Base-by-base conservation (phyloP, 192 early-diverging fungal genomes). In the Gamsiella multidivaricata region DNA sequence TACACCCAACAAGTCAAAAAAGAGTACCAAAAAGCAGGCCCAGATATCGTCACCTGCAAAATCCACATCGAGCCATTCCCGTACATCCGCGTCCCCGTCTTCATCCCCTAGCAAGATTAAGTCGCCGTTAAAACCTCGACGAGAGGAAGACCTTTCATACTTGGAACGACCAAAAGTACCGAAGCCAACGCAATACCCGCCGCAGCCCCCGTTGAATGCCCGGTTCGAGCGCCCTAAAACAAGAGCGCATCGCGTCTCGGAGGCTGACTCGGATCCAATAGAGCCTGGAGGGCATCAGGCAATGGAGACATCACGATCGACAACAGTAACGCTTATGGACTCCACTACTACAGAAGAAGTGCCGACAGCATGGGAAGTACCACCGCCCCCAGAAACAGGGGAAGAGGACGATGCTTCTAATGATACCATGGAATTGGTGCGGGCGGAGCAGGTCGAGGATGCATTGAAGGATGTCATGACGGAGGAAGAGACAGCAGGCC, bases 151-250 rank as follows among this genome's bases (percentile, higher is more conserved):
- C 39, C n/a, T 54, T 20, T 64, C 61, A 8, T 49, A 64, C 22
- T 36, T 64, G 10, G 20, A 53, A 10, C 63, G 52, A 20, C 66
- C 66, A 4, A 29, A 31, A 22, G 15, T 51, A 8, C 46, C 11
- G 5, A 56, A 34, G 6, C 45, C 17, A n/a, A 14, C 45, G 1
- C 20, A 34, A 23, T 47, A 52, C 28, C 66, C 66, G 15, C 6
- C 23, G 9, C 55, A 51, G 33, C 34, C 56, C 11, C 66, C 66
- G 0, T 55, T 59, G 41, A 59, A 69, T 47, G 17, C 55, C 3
- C 33, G 17, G 15, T 69, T 69, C 37, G 55, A 49, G 15, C 66
- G 66, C 26, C 66, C 66, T 2, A 51, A 52, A 25, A 69, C 66
- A 7, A 29, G 66, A 29, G 26, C 55, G 9, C 32, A 49, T 15